These are phyloP conservation scores for Aspergillus pseudoviridinutans DNA, from an alignment of 2,329 filamentous ascomycete species.

Conservation along the genomic window DNA sequence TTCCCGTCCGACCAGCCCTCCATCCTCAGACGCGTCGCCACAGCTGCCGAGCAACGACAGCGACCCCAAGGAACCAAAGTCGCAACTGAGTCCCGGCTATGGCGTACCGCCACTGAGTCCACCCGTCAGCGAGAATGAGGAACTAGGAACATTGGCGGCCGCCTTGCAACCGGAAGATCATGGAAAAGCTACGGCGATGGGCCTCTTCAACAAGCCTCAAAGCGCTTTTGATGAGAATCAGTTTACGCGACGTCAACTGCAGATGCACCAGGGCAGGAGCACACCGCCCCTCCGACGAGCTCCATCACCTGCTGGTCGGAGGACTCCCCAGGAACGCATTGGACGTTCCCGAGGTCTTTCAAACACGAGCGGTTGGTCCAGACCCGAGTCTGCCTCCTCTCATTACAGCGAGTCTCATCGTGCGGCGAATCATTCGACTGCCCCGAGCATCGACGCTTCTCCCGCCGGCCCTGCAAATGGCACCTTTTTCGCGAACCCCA, in stretches of 20 bases:
- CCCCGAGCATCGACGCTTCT: constrained; percentile 27
- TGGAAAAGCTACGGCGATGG: constrained; percentile 75
- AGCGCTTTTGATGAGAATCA: constrained; percentile 79
- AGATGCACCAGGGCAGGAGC: constrained; percentile 72
- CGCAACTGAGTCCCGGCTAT: constrained; percentile 24
- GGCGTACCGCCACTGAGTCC: constrained; percentile 61
- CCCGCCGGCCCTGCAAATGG: constrained; percentile 21
- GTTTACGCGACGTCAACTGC: constrained; percentile 75
- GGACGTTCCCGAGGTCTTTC: constrained; percentile 32
- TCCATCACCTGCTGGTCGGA: constrained; percentile 23
- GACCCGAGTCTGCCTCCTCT: constrained; percentile 36
- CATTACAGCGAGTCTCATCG: constrained; percentile 31
- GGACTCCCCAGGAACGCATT: constrained; percentile 17
- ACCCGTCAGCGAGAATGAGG: constrained; percentile 67
- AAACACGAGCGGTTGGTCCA: constrained; percentile 35
- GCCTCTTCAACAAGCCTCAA: constrained; percentile 67
- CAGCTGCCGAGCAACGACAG: constrained; percentile 38
- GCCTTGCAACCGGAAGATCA: constrained; percentile 71
- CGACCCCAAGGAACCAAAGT: constrained; percentile 26
- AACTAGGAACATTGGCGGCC: constrained; percentile 56
- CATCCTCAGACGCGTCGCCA: constrained; percentile 36
- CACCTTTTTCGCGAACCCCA: constrained; percentile 35
- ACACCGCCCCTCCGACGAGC: constrained; percentile 47
- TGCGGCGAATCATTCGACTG: constrained; percentile 20
- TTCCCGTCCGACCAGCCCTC: constrained; percentile 38